Evolutionary conservation across 176 grass and related monocot species (phyloP), one percentile per base, ranked within the genome.

Genomic region (Rhynchospora pubera): DNA sequence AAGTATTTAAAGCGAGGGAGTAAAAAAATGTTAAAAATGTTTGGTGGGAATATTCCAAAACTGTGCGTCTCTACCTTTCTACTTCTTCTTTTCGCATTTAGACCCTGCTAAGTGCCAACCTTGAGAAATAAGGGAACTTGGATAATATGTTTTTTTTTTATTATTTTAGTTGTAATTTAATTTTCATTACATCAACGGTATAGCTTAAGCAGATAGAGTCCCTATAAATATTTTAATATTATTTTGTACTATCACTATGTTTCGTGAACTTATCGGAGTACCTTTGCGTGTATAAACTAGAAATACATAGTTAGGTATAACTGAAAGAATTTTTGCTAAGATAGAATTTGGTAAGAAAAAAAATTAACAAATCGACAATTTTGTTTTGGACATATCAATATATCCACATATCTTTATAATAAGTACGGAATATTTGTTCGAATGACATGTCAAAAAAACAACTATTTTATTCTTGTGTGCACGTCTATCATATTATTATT

Each of bases 21-120:
- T 30, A 77, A 82, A 82, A 67, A 65, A n/a, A n/a, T 13, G 43
- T 79, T 63, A 45, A 82, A 39, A 66, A 82, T 23, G 61, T 82
- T 82, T 82, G 42, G 79, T 82, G 45, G 79, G 44, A 82, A 82
- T 67, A 82, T 82, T 82, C 79, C 79, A 6, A 63, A 47, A 47
- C 24, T 82, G 47, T 50, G 46, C 79, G 15, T 28, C 15, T 52
- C 14, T 50, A 7, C 42, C 79, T 50, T 48, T 12, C 51, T 62
- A 32, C 13, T 82, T 81, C 6, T 44, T 62, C 19, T 44, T 62
- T 59, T 82, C 1, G 2, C 15, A 65, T 65, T 66, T 34, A 32
- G 1, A 26, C 23, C 61, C 43, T 82, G 21, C 21, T 6, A 52
- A 15, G 34, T 28, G 26, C n/a, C 4, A 48, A 45, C 21, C 23